Evolutionary conservation across 495 filamentous ascomycete species (phyloP), one percentile per base, ranked within the genome.

Genomic region (Penicillium canariense): DNA sequence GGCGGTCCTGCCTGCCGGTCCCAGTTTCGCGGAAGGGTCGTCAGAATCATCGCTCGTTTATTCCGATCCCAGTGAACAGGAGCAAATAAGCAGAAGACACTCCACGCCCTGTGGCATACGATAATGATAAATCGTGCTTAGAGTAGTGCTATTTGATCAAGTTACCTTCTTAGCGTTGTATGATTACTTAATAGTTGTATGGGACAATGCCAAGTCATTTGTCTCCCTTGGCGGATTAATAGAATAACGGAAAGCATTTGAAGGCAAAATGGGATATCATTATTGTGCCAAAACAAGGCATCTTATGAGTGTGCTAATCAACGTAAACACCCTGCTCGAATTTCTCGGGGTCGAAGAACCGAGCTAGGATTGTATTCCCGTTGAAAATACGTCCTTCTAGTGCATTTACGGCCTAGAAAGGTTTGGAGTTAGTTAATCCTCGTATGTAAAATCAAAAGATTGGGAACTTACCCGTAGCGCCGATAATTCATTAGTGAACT

Each of bases 381-480:
- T 91, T 91, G 68, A 96, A 97, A 23, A 87, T 81, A 38, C 89
- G 82, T 23, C 88, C 89, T 62, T 95, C 84, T 8, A 93, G 81
- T 9, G 85, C 91, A 68, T 96, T 93, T 32, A 96, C 90, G 39
- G 91, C 91, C 88, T 93, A 59, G 5, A 11, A 38, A 36, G n/a
- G n/a, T 20, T 15, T 7, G 14, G 23, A 31, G 39, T 56, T 18
- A 56, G 47, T 31, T 23, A 22, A 58, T 30, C 1, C 11, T 15
- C 3, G 5, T 5, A 30, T 42, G 48, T 12, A 9, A 26, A 26
- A 44, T 55, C 11, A 58, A 12, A 26, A 28, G 28, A 0, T 34
- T 34, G 31, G 14, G 39, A 18, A 79, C 85, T 70, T 75, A 93
- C 90, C 73, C 89, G 79, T 52, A 96, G 63, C 36, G 91, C 94